A percentile compares a stretch with the other conserved stretches of the same genome.
phyloP scores from a whole-genome alignment of 1,284 basidiomycete species.

The Phaffia rhodozyma region DNA sequence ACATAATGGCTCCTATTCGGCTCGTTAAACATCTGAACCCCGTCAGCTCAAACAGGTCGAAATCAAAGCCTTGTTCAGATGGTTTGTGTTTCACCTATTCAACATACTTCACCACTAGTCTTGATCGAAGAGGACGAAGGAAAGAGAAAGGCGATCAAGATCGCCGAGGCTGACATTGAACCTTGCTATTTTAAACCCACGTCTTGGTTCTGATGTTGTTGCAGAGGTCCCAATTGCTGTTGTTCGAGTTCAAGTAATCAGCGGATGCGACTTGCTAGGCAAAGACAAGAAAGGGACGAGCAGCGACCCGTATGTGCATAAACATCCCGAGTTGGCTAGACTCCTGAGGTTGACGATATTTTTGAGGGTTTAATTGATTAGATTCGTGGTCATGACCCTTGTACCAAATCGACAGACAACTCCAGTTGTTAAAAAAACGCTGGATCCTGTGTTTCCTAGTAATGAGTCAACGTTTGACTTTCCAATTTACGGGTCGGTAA shows the following conservation, averaged over 20 bases:
- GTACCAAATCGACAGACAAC: constrained; percentile 58
- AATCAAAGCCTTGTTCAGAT: too few relatives aligned
- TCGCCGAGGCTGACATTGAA: too few relatives aligned
- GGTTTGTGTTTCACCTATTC: too few relatives aligned
- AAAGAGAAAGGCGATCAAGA: too few relatives aligned
- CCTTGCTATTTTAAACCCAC: too few relatives aligned
- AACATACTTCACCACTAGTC: too few relatives aligned
- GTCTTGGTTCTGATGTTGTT: neutral
- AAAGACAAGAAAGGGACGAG: constrained; percentile 40
- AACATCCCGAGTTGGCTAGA: constrained; percentile 22
- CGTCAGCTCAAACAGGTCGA: too few relatives aligned
- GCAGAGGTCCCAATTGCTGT: constrained; percentile 32
- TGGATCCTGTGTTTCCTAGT: constrained; percentile 60
- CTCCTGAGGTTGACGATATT: neutral
- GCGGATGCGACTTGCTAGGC: constrained; percentile 36
- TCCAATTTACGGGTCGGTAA: constrained; percentile 61
- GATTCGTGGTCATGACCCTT: constrained; percentile 60
- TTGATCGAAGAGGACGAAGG: too few relatives aligned
- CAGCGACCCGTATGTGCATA: constrained; percentile 28
- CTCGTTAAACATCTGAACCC: too few relatives aligned
- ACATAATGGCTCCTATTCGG: too few relatives aligned
- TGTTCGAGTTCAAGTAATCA: constrained; percentile 36
- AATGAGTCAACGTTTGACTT: constrained; percentile 77
- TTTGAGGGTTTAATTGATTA: constrained; percentile 27
- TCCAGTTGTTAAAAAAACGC: constrained; percentile 61